Evolutionary conservation across 768 basidiomycete genomes (phyloP).

Genomic region (Boletus rufocinnamomeus): DNA sequence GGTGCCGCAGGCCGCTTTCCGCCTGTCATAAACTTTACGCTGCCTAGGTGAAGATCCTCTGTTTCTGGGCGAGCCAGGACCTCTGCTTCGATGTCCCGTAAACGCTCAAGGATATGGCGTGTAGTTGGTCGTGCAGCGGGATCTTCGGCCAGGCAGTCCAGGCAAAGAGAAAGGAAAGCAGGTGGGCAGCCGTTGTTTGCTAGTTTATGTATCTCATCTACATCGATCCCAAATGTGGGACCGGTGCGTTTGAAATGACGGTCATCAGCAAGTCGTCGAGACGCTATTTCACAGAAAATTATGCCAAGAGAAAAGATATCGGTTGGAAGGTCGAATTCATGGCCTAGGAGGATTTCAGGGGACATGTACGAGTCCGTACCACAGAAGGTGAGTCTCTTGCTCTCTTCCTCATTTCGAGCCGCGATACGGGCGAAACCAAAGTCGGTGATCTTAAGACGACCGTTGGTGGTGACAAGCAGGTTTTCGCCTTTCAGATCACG

Average conservation of each 20-base stretch:
- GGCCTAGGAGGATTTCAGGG: conserved; percentile 89
- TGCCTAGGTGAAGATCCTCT: conserved; percentile 79
- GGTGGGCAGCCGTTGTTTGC: conserved; percentile 78
- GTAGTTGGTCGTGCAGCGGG: conserved; percentile 75
- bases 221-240: conserved; percentile 78
- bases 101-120: conserved; percentile 72
- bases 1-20: conserved; percentile 61
- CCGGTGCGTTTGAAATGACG: conserved; percentile 72
- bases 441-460: conserved; percentile 96
- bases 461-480: conserved; percentile 90
- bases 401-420: conserved; percentile 88
- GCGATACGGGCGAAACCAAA: conserved; percentile 97
- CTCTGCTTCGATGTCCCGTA: conserved; percentile 82
- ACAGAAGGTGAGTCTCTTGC: conserved; percentile 80
- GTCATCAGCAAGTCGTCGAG: conserved; percentile 84
- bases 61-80: conserved; percentile 69
- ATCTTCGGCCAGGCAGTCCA: conserved; percentile 72
- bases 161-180: conserved; percentile 70
- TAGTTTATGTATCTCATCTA: conserved; percentile 64
- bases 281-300: conserved; percentile 89
- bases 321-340: conserved; percentile 91
- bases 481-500: conserved; percentile 98
- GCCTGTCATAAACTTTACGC: conserved; percentile 78
- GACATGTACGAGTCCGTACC: conserved; percentile 97
- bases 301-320: conserved; percentile 94